phyloP scores from a whole-genome alignment of 1,284 basidiomycete genomes.

The Leccinum cinnamomeum region DNA sequence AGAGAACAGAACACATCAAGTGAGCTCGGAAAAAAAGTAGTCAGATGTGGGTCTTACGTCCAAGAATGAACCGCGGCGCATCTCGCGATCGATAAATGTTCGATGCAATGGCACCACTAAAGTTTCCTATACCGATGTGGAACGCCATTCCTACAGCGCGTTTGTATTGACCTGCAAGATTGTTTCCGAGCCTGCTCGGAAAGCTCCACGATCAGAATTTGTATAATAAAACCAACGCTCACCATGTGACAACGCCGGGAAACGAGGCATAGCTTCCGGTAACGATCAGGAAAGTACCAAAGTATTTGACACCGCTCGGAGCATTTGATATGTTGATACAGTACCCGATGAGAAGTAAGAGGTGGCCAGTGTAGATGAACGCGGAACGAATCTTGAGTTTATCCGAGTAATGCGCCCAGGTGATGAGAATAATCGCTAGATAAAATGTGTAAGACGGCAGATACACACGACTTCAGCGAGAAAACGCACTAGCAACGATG shows the following conservation, averaged over 20 bases:
- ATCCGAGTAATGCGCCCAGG: conserved; percentile 62
- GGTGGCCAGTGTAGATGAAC: conserved; percentile 57
- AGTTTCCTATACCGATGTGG: conserved; percentile 47
- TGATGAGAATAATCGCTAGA: conserved; percentile 51
- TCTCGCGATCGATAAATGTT: conserved; percentile 62
- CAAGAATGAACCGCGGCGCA: conserved; percentile 58
- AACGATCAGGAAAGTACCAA: conserved; percentile 65
- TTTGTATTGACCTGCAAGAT: conserved; percentile 50
- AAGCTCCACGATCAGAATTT: background rate
- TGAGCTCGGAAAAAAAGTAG: background rate
- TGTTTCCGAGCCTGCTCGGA: conserved; percentile 44
- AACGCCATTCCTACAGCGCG: conserved; percentile 47
- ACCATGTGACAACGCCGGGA: conserved; percentile 70
- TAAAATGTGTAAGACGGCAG: background rate
- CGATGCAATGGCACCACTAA: conserved; percentile 38
- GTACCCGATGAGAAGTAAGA: conserved; percentile 59
- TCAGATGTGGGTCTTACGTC: conserved; percentile 44
- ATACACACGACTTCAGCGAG: background rate
- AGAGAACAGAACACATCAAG: background rate
- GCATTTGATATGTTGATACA: conserved; percentile 57
- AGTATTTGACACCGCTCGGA: conserved; percentile 54
- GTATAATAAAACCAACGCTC: background rate
- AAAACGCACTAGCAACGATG: conserved; percentile 52
- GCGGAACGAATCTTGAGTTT: conserved; percentile 54
- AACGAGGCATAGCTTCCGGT: conserved; percentile 59